Conservation (phyloP, 192 early-diverging fungal genomes). For the Coemansia sp. region DNA sequence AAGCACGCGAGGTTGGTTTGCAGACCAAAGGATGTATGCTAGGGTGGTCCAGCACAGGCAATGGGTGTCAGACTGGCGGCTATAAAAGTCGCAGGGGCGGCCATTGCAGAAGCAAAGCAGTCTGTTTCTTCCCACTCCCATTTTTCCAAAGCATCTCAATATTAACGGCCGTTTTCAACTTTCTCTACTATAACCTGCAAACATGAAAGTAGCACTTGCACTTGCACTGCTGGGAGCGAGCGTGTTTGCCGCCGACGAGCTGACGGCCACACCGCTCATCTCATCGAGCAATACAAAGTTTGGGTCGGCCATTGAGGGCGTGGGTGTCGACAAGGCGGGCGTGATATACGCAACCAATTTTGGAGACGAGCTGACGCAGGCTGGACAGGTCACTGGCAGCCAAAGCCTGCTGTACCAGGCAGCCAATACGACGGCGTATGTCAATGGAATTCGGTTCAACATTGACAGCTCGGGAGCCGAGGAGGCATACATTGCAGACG, state of each 20-base stretch:
- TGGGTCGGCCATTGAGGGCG: constrained; percentile 58
- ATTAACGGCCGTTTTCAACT: not conserved
- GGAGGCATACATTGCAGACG: constrained; percentile 49
- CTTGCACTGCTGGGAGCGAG: constrained; percentile 8
- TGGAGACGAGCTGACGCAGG: constrained; percentile 18
- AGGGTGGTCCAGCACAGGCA: too few species aligned
- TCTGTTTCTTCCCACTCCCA: not conserved
- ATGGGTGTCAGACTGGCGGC: too few species aligned
- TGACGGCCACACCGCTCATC: constrained; percentile 30
- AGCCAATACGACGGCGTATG: constrained; percentile 21
- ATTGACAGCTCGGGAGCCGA: constrained; percentile 20
- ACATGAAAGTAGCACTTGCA: constrained; percentile 11
- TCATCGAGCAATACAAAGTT: constrained; percentile 35
- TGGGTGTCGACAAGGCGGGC: constrained; percentile 54
- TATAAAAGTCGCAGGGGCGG: too few species aligned
- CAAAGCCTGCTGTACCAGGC: constrained; percentile 36
- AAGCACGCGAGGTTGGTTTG: too few species aligned
- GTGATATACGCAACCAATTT: constrained; percentile 55
- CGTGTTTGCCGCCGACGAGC: constrained; percentile 8
- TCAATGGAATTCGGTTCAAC: constrained; percentile 58
- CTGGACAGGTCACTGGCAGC: constrained; percentile 10
- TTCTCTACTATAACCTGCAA: not conserved
- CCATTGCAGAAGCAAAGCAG: not conserved
- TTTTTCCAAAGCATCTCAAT: not conserved
- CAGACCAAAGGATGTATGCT: not conserved